phyloP scores from a whole-genome alignment of 352 stramenopile genomes.

The Globisporangium perplexum region DNA sequence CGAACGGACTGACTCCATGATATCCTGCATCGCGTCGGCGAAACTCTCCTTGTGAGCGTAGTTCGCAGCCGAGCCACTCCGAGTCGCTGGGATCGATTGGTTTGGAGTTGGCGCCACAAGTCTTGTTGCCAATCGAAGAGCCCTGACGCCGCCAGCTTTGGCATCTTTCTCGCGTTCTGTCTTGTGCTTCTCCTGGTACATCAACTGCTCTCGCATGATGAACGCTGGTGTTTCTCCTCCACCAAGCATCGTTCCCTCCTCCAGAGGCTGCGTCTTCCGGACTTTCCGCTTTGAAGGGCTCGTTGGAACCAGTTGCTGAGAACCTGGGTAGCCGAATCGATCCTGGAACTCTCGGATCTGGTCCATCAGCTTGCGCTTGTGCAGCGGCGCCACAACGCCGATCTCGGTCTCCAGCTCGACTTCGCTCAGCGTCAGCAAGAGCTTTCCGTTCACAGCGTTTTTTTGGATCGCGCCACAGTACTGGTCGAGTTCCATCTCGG shows the following conservation, averaged over 20 bases:
- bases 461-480: conserved; percentile 27
- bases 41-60: conserved; percentile 11
- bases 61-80: neutral
- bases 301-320: neutral
- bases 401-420: conserved; percentile 33
- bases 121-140: conserved; percentile 3
- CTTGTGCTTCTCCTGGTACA: conserved; percentile 27
- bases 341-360: conserved; percentile 37
- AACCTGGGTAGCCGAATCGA: conserved; percentile 17
- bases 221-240: conserved; percentile 24
- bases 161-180: neutral
- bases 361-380: conserved; percentile 40
- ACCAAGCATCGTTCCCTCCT: conserved; percentile 4
- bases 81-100: neutral
- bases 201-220: conserved; percentile 30
- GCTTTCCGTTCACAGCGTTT: conserved; percentile 37
- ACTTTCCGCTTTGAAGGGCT: conserved; percentile 8
- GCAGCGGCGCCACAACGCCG: conserved; percentile 23
- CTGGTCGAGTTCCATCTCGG: conserved; percentile 41
- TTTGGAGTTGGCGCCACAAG: neutral
- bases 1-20: conserved; percentile 11
- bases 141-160: conserved; percentile 2
- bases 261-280: conserved; percentile 1
- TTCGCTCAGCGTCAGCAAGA: conserved; percentile 34
- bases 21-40: conserved; percentile 19